Percentiles rank a stretch among this genome's conserved stretches.
These are phyloP conservation scores for Paracamarosporium sp. DNA, from an alignment of 2,329 filamentous ascomycete species.

Conservation along the genomic window DNA sequence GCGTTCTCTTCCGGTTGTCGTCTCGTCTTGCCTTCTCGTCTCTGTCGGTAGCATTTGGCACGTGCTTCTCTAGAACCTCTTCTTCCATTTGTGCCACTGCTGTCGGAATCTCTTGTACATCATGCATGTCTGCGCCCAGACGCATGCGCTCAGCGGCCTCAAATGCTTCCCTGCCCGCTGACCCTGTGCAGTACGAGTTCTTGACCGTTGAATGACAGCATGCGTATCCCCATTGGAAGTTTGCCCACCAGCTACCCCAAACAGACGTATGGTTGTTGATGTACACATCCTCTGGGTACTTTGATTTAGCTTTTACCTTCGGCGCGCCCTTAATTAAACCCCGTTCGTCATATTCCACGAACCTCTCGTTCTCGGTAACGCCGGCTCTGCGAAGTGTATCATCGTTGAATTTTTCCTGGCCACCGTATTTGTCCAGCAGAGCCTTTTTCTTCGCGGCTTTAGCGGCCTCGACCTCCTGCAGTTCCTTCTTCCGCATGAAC, in stretches of 20 bases:
- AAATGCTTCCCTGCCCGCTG: slow-evolving; percentile 82
- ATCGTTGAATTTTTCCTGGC: slow-evolving; percentile 66
- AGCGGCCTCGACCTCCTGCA: slow-evolving; percentile 73
- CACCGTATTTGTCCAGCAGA: slow-evolving; percentile 83
- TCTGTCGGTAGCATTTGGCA: slow-evolving; percentile 52
- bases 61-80: slow-evolving; percentile 47
- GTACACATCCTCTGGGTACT: slow-evolving; percentile 87
- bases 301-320: slow-evolving; percentile 79
- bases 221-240: slow-evolving; percentile 94
- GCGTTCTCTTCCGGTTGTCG: slow-evolving; percentile 71
- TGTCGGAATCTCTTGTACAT: slow-evolving; percentile 52
- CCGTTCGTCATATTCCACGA: slow-evolving; percentile 92
- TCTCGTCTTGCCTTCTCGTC: slow-evolving; percentile 51
- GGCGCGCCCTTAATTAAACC: slow-evolving; percentile 89
- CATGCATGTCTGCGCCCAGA: slow-evolving; percentile 53
- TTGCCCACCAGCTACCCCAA: slow-evolving; percentile 97
- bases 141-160: slow-evolving; percentile 73
- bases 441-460: slow-evolving; percentile 72
- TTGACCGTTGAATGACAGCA: slow-evolving; percentile 94
- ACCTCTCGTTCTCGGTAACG: slow-evolving; percentile 81
- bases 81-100: slow-evolving; percentile 53
- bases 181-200: slow-evolving; percentile 97
- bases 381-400: slow-evolving; percentile 70
- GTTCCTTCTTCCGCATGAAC: slow-evolving; percentile 79
- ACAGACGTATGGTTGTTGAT: slow-evolving; percentile 91